These are phyloP conservation scores for Tolypocladium pustulatum DNA, from an alignment of 2,329 filamentous ascomycete genomes.

Conservation along the genomic window DNA sequence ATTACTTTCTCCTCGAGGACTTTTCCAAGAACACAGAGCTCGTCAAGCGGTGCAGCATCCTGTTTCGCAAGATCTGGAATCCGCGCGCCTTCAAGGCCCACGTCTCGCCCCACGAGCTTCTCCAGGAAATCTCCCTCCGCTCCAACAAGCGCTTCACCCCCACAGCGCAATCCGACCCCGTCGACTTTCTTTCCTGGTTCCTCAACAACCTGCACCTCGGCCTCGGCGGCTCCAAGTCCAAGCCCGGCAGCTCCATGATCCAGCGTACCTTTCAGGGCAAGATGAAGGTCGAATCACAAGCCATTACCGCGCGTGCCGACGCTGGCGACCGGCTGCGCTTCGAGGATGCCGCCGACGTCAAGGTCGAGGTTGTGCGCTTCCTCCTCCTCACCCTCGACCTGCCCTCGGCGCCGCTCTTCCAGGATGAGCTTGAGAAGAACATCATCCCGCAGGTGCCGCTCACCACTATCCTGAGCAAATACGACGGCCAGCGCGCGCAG, in stretches of 20 bases:
- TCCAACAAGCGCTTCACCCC: constrained; percentile 90
- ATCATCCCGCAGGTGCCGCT: constrained; percentile 92
- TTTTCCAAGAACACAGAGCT: constrained; percentile 65
- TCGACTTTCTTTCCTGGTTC: constrained; percentile 96
- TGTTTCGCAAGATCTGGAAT: constrained; percentile 97
- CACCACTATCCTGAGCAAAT: constrained; percentile 75
- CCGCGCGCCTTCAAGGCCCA: constrained; percentile 91
- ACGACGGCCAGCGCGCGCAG: constrained; percentile 79
- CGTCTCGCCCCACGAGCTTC: constrained; percentile 91
- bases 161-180: constrained; percentile 84
- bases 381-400: constrained; percentile 89
- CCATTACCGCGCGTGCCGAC: constrained; percentile 84
- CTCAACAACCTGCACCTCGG: constrained; percentile 90
- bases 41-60: constrained; percentile 74
- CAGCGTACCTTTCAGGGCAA: constrained; percentile 91
- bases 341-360: constrained; percentile 77
- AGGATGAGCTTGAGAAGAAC: constrained; percentile 87
- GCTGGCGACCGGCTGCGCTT: constrained; percentile 81
- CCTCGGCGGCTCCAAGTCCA: constrained; percentile 80
- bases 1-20: constrained; percentile 83
- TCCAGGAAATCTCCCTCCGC: constrained; percentile 84
- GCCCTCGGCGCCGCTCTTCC: constrained; percentile 85
- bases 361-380: constrained; percentile 68
- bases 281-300: constrained; percentile 85
- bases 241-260: constrained; percentile 73